These are phyloP conservation scores for Fagus crenata DNA, from an alignment of 306 rosid species.

Conservation along the genomic window DNA sequence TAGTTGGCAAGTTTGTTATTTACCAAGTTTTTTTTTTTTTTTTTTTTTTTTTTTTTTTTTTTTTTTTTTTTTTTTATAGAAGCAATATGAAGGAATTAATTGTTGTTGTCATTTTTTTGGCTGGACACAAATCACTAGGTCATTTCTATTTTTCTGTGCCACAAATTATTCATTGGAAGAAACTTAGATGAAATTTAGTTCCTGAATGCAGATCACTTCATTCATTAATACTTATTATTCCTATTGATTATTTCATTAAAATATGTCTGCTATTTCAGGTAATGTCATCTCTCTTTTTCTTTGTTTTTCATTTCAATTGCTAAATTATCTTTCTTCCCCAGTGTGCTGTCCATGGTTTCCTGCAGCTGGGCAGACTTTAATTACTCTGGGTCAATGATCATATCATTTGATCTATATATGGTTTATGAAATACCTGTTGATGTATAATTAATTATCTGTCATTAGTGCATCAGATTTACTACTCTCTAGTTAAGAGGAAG, in stretches of 20 bases:
- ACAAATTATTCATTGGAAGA: neutral
- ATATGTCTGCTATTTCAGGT: neutral
- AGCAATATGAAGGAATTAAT: neutral
- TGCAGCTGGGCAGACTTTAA: neutral
- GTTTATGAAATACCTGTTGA: neutral
- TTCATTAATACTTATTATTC: neutral
- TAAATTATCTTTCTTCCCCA: neutral
- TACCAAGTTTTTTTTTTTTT: constrained; percentile 1
- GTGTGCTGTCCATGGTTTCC: neutral
- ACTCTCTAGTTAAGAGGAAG: neutral
- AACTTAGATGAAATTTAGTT: neutral
- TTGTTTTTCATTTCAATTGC: neutral
- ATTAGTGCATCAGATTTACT: neutral
- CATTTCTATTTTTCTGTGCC: neutral
- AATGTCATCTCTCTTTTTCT: neutral
- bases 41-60: neutral
- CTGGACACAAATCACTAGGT: neutral
- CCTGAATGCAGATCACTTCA: neutral
- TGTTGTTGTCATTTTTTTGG: neutral
- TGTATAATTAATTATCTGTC: neutral
- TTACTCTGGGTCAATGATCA: neutral
- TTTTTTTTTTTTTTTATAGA: neutral
- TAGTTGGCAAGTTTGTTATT: constrained; percentile 10
- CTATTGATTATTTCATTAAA: neutral
- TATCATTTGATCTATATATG: neutral